phyloP scores from a whole-genome alignment of 495 filamentous ascomycete species.

The Penicillium alfredii region DNA sequence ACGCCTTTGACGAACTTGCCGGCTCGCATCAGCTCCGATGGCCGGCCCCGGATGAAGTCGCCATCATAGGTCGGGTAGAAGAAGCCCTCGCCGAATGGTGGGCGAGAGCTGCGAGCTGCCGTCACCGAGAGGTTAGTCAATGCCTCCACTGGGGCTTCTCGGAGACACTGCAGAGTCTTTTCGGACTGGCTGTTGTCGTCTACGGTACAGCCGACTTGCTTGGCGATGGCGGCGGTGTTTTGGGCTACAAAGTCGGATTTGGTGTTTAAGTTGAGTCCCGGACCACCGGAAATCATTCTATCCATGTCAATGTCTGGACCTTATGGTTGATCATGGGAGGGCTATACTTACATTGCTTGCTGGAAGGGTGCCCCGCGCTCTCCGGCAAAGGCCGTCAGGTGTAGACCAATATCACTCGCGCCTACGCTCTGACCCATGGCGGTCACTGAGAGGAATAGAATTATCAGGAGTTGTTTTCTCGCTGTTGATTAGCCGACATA shows the following conservation, averaged over 20 bases:
- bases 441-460: conserved; percentile 9
- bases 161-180: conserved; percentile 26
- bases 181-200: conserved; percentile 14
- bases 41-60: conserved; percentile 34
- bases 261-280: conserved; percentile 38
- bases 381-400: conserved; percentile 37
- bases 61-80: conserved; percentile 35
- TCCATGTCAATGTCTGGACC: too few species aligned
- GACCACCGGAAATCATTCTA: conserved; percentile 42
- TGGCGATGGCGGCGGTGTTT: conserved; percentile 30
- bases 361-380: too few species aligned
- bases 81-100: conserved; percentile 24
- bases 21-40: conserved; percentile 28
- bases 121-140: conserved; percentile 24
- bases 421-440: conserved; percentile 28
- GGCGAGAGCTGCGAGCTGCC: conserved; percentile 12
- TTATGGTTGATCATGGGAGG: too few species aligned
- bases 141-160: conserved; percentile 20
- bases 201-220: conserved; percentile 13
- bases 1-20: conserved; percentile 29
- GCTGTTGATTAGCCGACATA: too few species aligned
- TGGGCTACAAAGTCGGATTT: conserved; percentile 25
- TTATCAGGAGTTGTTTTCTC: not conserved
- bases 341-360: too few species aligned
- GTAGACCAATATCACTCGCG: conserved; percentile 34